Evolutionary conservation across 1,284 basidiomycete genomes (phyloP), one percentile per base, ranked within the genome.

Genomic region (Leccinum fuscescens): DNA sequence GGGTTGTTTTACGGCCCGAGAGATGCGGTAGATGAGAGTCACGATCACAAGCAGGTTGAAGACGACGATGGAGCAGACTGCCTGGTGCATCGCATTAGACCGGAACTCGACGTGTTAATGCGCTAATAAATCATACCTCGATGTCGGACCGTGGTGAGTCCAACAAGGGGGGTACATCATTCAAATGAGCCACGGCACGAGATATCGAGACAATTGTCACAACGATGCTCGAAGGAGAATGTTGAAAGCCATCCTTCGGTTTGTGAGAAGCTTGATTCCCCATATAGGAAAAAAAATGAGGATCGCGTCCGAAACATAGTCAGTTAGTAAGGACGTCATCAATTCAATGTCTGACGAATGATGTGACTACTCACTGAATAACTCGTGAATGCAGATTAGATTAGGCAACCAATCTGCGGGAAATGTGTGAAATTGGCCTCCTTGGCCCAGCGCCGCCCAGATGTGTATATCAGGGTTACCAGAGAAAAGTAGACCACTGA

Each of bases 11-110:
- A 7, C 35, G 9, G 53, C 42, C 24, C 46, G 57, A 35, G 46
- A 57, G 14, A 59, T 24, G 8, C 58, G 56, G 46, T 72, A 65
- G 17, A 62, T 6, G 15, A 62, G 48, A 0, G 64, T 70, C 48
- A 49, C 54, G 20, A 64, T 46, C 42, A 70, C 68, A 11, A 70
- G 59, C 3, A 67, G 31, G 31, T 67, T 70, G 27, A 64, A 68
- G 39, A 39, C 58, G 55, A 71, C 60, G 27, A 53, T 56, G 6
- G 60, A 57, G 31, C 44, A 46, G 15, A 58, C 69, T 4, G 49
- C 54, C 71, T 72, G 44, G 11, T 12, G 29, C 12, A 31, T 54
- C 35, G 7, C 5, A 4, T 68, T 20, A 67, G 61, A 39, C 33
- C 8, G 0, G 17, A 12, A 46, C 42, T 20, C 17, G 17, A 46